phyloP scores from a whole-genome alignment of 495 filamentous ascomycete species.

The Peziza echinospora region DNA sequence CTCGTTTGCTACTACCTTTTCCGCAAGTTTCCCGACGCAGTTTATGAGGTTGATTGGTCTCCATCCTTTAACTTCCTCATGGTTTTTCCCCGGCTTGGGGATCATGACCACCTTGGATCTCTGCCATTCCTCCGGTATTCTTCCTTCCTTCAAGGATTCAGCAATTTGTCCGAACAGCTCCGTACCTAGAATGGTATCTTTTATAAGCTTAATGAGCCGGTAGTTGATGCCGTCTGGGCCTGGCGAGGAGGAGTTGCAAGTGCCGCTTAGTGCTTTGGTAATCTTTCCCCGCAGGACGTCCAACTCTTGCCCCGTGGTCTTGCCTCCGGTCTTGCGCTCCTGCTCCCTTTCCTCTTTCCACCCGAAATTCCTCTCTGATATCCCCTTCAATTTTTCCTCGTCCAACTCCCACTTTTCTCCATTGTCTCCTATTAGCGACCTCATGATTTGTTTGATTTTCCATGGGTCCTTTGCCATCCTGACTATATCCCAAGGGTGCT shows the following conservation, averaged over 20 bases:
- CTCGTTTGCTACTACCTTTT: neutral
- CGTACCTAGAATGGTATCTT: neutral
- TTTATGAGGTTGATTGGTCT: neutral
- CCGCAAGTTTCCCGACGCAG: neutral
- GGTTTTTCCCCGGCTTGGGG: neutral
- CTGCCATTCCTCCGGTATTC: neutral
- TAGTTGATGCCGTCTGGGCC: neutral
- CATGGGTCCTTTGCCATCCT: too few species aligned
- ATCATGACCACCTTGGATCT: neutral
- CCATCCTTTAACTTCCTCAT: neutral
- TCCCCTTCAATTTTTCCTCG: too few species aligned
- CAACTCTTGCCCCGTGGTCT: too few species aligned
- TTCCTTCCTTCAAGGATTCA: neutral
- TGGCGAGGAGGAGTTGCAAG: neutral
- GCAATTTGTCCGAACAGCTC: neutral
- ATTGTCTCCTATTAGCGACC: too few species aligned
- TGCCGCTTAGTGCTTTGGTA: neutral
- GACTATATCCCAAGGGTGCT: too few species aligned
- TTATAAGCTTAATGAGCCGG: neutral
- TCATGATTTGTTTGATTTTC: too few species aligned
- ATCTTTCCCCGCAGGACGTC: neutral
- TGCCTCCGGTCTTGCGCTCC: neutral
- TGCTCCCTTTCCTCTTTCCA: neutral
- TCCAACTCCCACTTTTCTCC: too few species aligned
- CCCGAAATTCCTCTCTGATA: too few species aligned